phyloP scores from a whole-genome alignment of 2,329 filamentous ascomycete species.

The Pseudocercospora ulei region DNA sequence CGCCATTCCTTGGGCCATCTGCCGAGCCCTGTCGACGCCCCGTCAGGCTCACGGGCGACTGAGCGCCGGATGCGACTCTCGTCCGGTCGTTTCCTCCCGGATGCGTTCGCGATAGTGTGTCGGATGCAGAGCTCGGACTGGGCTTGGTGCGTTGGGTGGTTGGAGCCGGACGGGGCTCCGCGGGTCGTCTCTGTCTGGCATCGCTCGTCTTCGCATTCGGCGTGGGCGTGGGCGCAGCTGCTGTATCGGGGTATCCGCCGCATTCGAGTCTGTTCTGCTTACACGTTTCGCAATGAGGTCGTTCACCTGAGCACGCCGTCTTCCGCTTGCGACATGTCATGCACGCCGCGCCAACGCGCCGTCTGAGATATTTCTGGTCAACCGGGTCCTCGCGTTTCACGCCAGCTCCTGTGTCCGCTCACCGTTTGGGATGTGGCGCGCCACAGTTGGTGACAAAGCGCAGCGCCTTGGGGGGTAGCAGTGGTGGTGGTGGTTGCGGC shows the following conservation, averaged over 20 bases:
- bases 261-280: conserved; percentile 43
- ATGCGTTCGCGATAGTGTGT: conserved; percentile 3
- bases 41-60: conserved; percentile 13
- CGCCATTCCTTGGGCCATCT: conserved; percentile 14
- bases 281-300: conserved; percentile 41
- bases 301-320: conserved; percentile 42
- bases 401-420: conserved; percentile 2
- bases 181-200: conserved; percentile 6
- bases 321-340: conserved; percentile 44
- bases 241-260: conserved; percentile 38
- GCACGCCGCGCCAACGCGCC: conserved; percentile 64
- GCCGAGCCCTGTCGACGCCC: conserved; percentile 9
- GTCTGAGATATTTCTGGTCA: conserved; percentile 35
- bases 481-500: conserved; percentile 6
- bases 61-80: conserved; percentile 11
- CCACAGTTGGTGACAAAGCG: conserved; percentile 77
- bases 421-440: conserved; percentile 62
- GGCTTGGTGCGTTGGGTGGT: not conserved
- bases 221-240: conserved; percentile 6
- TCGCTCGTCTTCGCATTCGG: conserved; percentile 21
- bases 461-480: conserved; percentile 24
- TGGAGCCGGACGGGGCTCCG: conserved; percentile 8
- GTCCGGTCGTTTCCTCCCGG: conserved; percentile 10
- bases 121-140: conserved; percentile 3
- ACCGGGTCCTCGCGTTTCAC: not conserved